phyloP scores from a whole-genome alignment of 1,284 basidiomycete species.

The Moesziomyces parantarcticus region DNA sequence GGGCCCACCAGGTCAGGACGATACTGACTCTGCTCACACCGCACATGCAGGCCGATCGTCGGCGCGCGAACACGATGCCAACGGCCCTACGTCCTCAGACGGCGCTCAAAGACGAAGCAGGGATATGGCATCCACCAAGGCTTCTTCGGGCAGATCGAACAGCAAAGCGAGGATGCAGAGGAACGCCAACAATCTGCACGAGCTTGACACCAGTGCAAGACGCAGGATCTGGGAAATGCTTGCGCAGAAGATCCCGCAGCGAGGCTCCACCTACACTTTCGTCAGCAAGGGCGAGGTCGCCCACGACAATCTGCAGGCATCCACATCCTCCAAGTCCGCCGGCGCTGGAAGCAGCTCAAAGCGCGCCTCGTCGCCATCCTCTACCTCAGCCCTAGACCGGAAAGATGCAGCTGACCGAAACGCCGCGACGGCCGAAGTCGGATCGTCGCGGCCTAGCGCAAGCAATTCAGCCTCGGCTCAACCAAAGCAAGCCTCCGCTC shows the following conservation, averaged over 20 bases:
- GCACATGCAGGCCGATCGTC: background rate
- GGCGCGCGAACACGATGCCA: constrained; percentile 5
- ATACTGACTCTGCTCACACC: background rate
- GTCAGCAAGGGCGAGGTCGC: constrained; percentile 49
- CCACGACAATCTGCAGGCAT: constrained; percentile 35
- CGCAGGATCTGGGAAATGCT: constrained; percentile 51
- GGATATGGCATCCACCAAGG: constrained; percentile 3
- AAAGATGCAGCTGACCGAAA: constrained; percentile 1
- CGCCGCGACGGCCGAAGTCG: constrained; percentile 6
- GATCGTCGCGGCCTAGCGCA: background rate
- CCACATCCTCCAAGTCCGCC: constrained; percentile 19
- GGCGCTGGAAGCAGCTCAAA: constrained; percentile 9
- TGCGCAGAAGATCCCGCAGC: constrained; percentile 42
- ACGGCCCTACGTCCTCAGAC: background rate
- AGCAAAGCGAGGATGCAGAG: constrained; percentile 32
- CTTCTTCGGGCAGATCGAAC: constrained; percentile 15
- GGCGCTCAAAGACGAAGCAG: constrained; percentile 16
- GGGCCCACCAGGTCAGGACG: constrained; percentile 4
- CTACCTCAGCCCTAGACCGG: background rate
- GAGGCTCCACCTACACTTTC: constrained; percentile 49
- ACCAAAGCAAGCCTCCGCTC: constrained; percentile 9
- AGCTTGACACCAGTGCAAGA: constrained; percentile 37
- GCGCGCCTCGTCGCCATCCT: constrained; percentile 4
- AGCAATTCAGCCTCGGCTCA: background rate
- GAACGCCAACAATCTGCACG: constrained; percentile 22